Base-by-base conservation (phyloP, 805 yeast genomes). In the Lachancea sp. region DNA sequence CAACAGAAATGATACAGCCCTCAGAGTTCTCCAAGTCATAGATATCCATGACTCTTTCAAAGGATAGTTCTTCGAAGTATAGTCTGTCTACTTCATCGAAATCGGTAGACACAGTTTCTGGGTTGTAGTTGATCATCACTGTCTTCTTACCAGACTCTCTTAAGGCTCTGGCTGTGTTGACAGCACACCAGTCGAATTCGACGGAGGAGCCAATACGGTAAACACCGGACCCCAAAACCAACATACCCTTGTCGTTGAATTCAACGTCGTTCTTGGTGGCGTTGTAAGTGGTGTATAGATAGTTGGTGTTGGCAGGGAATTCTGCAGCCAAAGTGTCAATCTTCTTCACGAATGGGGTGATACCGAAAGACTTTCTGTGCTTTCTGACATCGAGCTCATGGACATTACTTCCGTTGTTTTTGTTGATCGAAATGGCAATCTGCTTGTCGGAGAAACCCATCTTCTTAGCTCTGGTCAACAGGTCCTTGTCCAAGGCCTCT, bases 161-260 rank as follows among this genome's bases (percentile, higher is more conserved):
- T 58, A 91, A 79, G 36, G 97, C 89, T 65, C 97, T 82, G 46
- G 95, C 96, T 47, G 99, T 85, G 52, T 93, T 79, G 52, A 91
- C 99, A 45, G 98, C 99, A 76, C 99, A 91, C 99, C 99, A 91
- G 69, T 91, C 99, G 60, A 91, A 91, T 72, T 93, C 99, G 45
- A 91, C 99, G 27, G 97, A 89, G 1, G 97, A 90, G 48, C 99
- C 99, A 66, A 91, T 91, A 69, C 99, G 81, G 78, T 91, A 91
- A 42, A 93, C 99, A 73, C 99, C 98, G n/a, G 97, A 89, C 44
- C 98, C 99, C 57, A 91, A 75, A 34, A 91, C 98, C 79, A 93
- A 73, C 49, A 93, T 84, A 62, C 98, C 98, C 54, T 85, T 76
- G 48, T 91, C 98, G 58, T 84, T 78, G 63, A 91, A 93, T 37